Evolutionary conservation across 345 rosid genomes (phyloP), one percentile per base, ranked within the genome.

Genomic region (Boechera retrofracta): DNA sequence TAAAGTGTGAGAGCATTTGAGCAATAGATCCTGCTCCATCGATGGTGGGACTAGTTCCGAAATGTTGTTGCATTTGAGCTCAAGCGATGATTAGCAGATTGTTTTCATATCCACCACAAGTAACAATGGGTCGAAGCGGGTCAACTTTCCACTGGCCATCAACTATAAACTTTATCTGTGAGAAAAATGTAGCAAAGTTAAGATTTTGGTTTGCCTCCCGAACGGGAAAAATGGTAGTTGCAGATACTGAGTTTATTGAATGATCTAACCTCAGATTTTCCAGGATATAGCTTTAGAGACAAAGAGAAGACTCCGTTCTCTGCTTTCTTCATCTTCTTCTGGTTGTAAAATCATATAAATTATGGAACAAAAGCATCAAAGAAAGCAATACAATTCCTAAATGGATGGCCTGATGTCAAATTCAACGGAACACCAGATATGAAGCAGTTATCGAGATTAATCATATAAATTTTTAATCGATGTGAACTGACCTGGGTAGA

Each of bases 91-190:
- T 81, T 55, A 95, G 89, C 71, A 91, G 82, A 84, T 92, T 95
- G 76, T 95, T 95, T 66, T 91, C 94, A 51, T 78, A 74, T 62
- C 97, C 97, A 5, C 77, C 75, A 63, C 81, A 77, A 42, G 76
- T 51, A 68, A 92, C 87, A n/a, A 87, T 74, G 5, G 97, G 99
- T 67, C 97, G 96, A 55, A 95, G 81, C 61, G 96, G 98, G 81
- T 95, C 98, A 36, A 89, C 82, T 81, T 58, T 92, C 99, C 99
- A 95, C 76, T 84, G 77, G n/a, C 98, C 99, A 81, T 95, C 96
- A 11, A 95, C 97, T 26, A 95, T 79, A 74, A 95, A 95, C 77
- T 95, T 95, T 69, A 95, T 85, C 99, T 95, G 91, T 32, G 67
- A 39, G 41, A 49, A 42, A 77, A 42, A 64, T 69, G 36, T 44